Conservation (phyloP, 768 basidiomycete genomes). For the Lactifluus volemus region DNA sequence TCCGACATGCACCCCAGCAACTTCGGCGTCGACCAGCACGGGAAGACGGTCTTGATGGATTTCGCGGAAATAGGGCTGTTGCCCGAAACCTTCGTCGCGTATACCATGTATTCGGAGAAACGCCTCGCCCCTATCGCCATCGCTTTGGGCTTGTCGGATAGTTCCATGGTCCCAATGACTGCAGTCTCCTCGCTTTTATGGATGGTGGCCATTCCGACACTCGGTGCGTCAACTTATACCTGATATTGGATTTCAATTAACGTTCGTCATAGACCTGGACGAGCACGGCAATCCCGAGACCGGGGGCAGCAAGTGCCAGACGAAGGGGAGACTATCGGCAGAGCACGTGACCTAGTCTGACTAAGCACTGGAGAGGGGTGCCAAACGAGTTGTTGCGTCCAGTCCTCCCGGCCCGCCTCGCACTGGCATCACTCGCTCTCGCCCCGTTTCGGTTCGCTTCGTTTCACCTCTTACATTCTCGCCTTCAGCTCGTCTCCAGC, state of each 20-base stretch:
- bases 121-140: not conserved
- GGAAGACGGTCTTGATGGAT: conserved; percentile 24
- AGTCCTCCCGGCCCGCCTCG: too few relatives aligned
- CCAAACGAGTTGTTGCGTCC: too few relatives aligned
- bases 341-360: too few relatives aligned
- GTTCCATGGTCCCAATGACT: not conserved
- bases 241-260: not conserved
- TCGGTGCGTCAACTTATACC: not conserved
- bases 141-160: not conserved
- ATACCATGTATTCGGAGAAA: conserved; percentile 2
- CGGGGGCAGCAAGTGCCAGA: not conserved
- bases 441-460: too few relatives aligned
- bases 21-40: conserved; percentile 25
- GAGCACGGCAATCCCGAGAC: not conserved
- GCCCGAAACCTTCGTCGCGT: conserved; percentile 21
- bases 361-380: too few relatives aligned
- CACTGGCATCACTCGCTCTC: too few relatives aligned
- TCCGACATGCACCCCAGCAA: conserved; percentile 25
- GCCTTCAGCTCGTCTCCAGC: too few relatives aligned
- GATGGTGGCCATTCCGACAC: not conserved
- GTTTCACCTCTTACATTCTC: too few relatives aligned
- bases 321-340: not conserved
- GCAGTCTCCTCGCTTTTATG: not conserved
- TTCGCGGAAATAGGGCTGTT: conserved; percentile 24
- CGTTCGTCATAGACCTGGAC: not conserved